Percentiles rank a stretch among this genome's conserved stretches.
Conservation (phyloP, 352 stramenopile genomes). For the Globisporangium abappressorium region DNA sequence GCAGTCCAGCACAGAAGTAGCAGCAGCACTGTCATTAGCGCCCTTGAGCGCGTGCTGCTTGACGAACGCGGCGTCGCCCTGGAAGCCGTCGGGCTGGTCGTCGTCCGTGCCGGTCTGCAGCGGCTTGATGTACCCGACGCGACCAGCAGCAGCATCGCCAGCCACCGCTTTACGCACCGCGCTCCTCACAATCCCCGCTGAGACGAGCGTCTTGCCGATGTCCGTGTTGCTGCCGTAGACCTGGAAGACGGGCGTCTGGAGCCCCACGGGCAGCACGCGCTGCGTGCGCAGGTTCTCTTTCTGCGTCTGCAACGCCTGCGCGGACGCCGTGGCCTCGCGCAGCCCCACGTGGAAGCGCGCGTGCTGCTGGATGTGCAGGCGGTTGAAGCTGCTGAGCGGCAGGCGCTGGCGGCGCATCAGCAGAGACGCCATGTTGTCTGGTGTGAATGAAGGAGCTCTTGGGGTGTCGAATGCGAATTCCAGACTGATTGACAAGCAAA, state of each 20-base stretch:
- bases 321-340: slow-evolving; percentile 26
- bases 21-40: slow-evolving; percentile 2
- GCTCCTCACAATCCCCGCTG: slow-evolving; percentile 89
- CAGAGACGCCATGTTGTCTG: slow-evolving; percentile 2
- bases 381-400: neutral
- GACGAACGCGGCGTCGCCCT: slow-evolving; percentile 88
- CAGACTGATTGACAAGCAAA: slow-evolving; percentile 1
- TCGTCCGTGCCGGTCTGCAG: slow-evolving; percentile 92
- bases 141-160: neutral
- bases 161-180: slow-evolving; percentile 27
- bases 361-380: neutral
- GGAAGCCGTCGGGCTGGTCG: slow-evolving; percentile 36
- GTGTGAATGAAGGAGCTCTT: slow-evolving; percentile 3
- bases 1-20: slow-evolving; percentile 32
- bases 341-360: slow-evolving; percentile 50
- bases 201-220: slow-evolving; percentile 96
- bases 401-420: slow-evolving; percentile 1
- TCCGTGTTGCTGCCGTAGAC: slow-evolving; percentile 98
- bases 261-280: slow-evolving; percentile 41
- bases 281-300: slow-evolving; percentile 50
- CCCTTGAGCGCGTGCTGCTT: slow-evolving; percentile 34
- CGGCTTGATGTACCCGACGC: slow-evolving; percentile 94
- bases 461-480: neutral
- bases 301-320: slow-evolving; percentile 37
- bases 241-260: slow-evolving; percentile 78